Percentiles rank a stretch among this genome's conserved stretches.
These are phyloP conservation scores for Sporobolomyces pararoseus DNA, from an alignment of 768 basidiomycete species.

Conservation along the genomic window DNA sequence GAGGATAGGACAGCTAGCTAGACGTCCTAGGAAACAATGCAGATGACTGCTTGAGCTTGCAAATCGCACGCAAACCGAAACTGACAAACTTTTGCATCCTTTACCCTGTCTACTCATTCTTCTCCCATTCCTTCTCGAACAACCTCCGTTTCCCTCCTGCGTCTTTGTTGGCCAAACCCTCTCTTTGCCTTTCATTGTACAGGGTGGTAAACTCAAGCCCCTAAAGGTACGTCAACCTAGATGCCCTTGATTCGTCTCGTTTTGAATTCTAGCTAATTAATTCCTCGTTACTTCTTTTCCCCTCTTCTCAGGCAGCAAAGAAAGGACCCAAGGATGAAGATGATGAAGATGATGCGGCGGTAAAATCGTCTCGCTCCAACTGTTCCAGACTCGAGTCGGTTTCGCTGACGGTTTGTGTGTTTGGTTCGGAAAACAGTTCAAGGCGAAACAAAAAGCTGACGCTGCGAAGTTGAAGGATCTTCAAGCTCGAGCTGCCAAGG, in stretches of 20 bases:
- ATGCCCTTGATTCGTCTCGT: neutral
- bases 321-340: conserved; percentile 67
- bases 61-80: no score
- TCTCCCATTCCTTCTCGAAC: no score
- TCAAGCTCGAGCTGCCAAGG: conserved; percentile 66
- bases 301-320: conserved; percentile 65
- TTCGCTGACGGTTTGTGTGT: no score
- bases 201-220: conserved; percentile 83
- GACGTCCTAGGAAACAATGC: no score
- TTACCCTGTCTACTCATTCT: no score
- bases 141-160: neutral
- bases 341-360: conserved; percentile 38
- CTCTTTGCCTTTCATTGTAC: conserved; percentile 41
- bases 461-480: conserved; percentile 68
- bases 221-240: conserved; percentile 60
- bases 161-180: neutral
- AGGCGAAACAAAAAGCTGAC: conserved; percentile 68
- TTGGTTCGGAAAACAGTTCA: no score
- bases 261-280: neutral
- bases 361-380: no score
- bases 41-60: no score
- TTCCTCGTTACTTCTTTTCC: neutral
- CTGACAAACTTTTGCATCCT: no score
- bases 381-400: no score
- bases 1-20: no score